phyloP scores from a whole-genome alignment of 345 rosid species.

The Populus davidiana region DNA sequence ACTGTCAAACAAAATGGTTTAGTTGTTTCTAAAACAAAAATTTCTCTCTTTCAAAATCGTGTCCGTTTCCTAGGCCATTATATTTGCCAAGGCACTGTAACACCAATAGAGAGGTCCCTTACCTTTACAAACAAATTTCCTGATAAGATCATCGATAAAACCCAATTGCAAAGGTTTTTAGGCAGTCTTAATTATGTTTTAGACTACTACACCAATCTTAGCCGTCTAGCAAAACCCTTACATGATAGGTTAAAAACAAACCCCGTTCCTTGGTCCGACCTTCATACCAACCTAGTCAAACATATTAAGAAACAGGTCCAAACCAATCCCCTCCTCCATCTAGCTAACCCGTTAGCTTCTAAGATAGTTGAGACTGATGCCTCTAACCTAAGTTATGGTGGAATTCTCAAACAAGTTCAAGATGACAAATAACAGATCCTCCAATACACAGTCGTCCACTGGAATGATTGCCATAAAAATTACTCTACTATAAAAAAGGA shows the following conservation, averaged over 20 bases:
- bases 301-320: not conserved
- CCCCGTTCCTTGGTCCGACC: not conserved
- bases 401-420: not conserved
- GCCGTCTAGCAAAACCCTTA: not conserved
- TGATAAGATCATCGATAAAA: not conserved
- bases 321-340: not conserved
- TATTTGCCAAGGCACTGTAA: not conserved
- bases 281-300: not conserved
- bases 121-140: not conserved
- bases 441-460: no score
- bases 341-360: not conserved
- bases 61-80: not conserved
- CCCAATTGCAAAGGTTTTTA: no score
- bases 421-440: not conserved
- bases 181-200: no score
- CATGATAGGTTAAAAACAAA: not conserved
- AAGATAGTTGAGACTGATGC: not conserved
- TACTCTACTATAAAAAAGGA: no score
- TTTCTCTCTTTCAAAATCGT: not conserved
- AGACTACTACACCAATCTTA: not conserved
- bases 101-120: accelerated
- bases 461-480: no score
- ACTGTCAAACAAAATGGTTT: not conserved
- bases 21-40: no score
- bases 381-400: accelerated